Conservation (phyloP, 1,139 yeast genomes). For the Eremothecium gossypii region DNA sequence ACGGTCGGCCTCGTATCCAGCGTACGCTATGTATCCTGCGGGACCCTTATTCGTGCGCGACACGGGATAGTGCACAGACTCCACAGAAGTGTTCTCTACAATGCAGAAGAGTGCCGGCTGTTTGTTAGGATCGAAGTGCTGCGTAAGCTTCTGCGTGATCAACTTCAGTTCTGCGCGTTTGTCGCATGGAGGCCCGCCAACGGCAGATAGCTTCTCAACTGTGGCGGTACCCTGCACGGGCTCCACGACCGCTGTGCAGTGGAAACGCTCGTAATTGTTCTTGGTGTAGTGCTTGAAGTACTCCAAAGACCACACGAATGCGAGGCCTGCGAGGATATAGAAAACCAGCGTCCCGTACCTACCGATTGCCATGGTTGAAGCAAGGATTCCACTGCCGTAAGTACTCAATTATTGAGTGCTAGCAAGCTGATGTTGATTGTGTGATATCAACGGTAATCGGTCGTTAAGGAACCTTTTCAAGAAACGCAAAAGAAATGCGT, state of each 20-base stretch:
- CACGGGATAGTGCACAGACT: slow-evolving; percentile 28
- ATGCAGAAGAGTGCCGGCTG: slow-evolving; percentile 31
- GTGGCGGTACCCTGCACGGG: slow-evolving; percentile 21
- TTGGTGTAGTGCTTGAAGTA: slow-evolving; percentile 34
- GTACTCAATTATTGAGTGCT: too few species aligned
- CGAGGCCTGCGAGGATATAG: slow-evolving; percentile 25
- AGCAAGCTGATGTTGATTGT: too few species aligned
- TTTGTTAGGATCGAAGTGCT: slow-evolving; percentile 32
- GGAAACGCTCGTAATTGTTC: slow-evolving; percentile 35
- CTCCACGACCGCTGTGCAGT: slow-evolving; percentile 31
- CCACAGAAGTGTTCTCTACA: slow-evolving; percentile 21
- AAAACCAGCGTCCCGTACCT: slow-evolving; percentile 18
- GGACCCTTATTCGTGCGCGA: slow-evolving; percentile 26
- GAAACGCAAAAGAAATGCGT: too few species aligned
- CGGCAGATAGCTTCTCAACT: slow-evolving; percentile 28
- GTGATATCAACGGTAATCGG: too few species aligned
- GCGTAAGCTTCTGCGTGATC: slow-evolving; percentile 30
- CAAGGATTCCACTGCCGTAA: too few species aligned
- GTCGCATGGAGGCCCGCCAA: slow-evolving; percentile 37
- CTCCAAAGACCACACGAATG: slow-evolving; percentile 33
- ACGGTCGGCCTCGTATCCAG: slow-evolving; percentile 27
- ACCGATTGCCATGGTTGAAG: background rate
- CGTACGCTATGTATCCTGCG: slow-evolving; percentile 32
- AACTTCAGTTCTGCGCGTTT: slow-evolving; percentile 35
- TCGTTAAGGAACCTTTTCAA: too few species aligned